A percentile compares a stretch with the other conserved stretches of the same genome.
Conservation (phyloP, 108 stramenopile species). For the Thalassiosira profunda region DNA sequence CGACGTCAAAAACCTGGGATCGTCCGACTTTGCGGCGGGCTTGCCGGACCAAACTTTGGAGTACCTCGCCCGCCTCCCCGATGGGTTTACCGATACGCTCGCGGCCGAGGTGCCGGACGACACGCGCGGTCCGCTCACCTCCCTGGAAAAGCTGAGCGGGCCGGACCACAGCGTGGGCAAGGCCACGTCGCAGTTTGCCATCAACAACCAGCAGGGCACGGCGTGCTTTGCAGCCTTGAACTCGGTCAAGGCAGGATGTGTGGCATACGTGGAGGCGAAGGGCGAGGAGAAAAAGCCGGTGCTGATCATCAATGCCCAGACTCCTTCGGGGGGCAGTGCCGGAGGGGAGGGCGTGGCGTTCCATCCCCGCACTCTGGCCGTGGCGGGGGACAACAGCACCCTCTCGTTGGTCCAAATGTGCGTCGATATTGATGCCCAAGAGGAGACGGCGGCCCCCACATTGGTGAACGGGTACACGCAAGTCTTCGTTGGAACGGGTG, state of each 20-base stretch:
- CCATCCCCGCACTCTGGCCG: constrained; percentile 79
- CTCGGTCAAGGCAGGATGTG: constrained; percentile 75
- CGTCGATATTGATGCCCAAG: constrained; percentile 73
- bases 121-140: constrained; percentile 54
- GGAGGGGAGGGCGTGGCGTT: constrained; percentile 60
- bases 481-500: constrained; percentile 72
- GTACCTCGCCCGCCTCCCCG: constrained; percentile 77
- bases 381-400: constrained; percentile 60
- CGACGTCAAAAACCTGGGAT: constrained; percentile 51
- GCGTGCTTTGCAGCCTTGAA: constrained; percentile 92
- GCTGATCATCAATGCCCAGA: constrained; percentile 78
- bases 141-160: constrained; percentile 69
- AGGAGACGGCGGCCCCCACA: constrained; percentile 49
- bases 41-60: constrained; percentile 18
- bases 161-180: constrained; percentile 87
- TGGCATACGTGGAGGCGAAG: constrained; percentile 62
- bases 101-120: constrained; percentile 68
- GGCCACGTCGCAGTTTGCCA: constrained; percentile 83
- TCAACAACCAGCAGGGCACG: constrained; percentile 93
- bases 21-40: constrained; percentile 50
- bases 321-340: constrained; percentile 62
- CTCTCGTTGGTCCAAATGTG: constrained; percentile 76
- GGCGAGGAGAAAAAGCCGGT: constrained; percentile 56
- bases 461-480: constrained; percentile 92
- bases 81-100: constrained; percentile 92